A percentile compares a stretch with the other conserved stretches of the same genome.
Evolutionary conservation across 768 basidiomycete species (phyloP).

Genomic region (Suillus subaureus): DNA sequence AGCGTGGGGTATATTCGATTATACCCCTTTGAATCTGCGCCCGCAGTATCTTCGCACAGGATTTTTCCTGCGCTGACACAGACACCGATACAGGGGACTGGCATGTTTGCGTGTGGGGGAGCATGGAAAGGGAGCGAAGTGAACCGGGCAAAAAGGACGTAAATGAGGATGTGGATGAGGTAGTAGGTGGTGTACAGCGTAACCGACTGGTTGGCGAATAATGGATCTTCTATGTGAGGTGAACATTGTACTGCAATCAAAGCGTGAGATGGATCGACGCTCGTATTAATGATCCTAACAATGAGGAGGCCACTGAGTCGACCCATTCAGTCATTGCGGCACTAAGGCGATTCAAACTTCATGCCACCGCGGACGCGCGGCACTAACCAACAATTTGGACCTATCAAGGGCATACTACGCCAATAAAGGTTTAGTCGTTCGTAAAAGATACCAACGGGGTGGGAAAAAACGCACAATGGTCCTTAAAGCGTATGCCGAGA

Average conservation of each 20-base stretch:
- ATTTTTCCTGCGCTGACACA: slow-evolving; percentile 64
- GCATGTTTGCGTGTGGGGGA: slow-evolving; percentile 33
- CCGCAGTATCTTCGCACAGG: slow-evolving; percentile 62
- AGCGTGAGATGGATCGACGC: slow-evolving; percentile 5
- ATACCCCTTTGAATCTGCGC: slow-evolving; percentile 47
- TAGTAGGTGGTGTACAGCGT: slow-evolving; percentile 62
- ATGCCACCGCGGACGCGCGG: slow-evolving; percentile 54
- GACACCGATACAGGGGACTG: slow-evolving; percentile 54
- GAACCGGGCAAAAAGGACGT: slow-evolving; percentile 67
- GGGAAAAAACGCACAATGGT: slow-evolving; percentile 58
- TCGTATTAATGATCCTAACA: slow-evolving; percentile 38
- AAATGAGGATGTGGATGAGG: slow-evolving; percentile 63
- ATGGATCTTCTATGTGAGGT: slow-evolving; percentile 46
- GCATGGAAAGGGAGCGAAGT: slow-evolving; percentile 25
- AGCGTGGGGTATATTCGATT: slow-evolving; percentile 45
- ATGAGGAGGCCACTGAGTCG: slow-evolving; percentile 66
- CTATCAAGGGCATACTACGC: slow-evolving; percentile 73
- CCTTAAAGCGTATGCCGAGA: slow-evolving; percentile 67
- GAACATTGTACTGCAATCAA: slow-evolving; percentile 57
- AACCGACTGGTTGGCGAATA: slow-evolving; percentile 59
- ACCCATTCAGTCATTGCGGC: slow-evolving; percentile 73
- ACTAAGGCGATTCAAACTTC: slow-evolving; percentile 70
- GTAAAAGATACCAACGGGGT: slow-evolving; percentile 5
- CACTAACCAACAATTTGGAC: slow-evolving; percentile 54
- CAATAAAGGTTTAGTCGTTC: slow-evolving; percentile 11